Base-by-base conservation (phyloP, 2,329 filamentous ascomycete genomes). In the Colletotrichum horii region DNA sequence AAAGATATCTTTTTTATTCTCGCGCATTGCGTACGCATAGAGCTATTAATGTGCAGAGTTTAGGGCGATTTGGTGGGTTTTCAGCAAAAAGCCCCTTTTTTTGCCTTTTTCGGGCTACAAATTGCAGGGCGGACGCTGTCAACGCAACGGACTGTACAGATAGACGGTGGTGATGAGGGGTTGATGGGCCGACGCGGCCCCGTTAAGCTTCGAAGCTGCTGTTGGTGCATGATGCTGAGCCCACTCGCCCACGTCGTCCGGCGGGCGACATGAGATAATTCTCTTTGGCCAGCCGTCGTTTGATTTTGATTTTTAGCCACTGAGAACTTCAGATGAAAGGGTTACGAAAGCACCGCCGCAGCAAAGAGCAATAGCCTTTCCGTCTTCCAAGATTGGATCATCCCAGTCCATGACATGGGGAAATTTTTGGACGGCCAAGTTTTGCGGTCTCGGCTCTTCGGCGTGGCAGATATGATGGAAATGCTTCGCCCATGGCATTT, bases 171-270 rank as follows among this genome's bases (percentile, higher is more conserved):
- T 38, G 61, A 4, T 69, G 70, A 74, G 64, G 74, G 64, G 69
- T 75, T 48, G 62, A 30, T 60, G 62, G 62, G 73, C 73, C 73
- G 73, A 73, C 24, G 70, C 74, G 74, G 70, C 36, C 64, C 74
- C 74, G 70, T 76, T 74, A 73, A 74, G 74, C 58, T 73, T 73
- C 68, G 70, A 48, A 28, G 43, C 28, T 65, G 74, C 58, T 56
- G 74, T 64, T 43, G 74, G 65, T 69, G 74, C 74, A 76, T 76
- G 70, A 76, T 68, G 70, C 74, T 74, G 74, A 76, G 73, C 74
- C 74, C 48, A 73, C 70, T 73, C 48, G 73, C 58, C 48, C 70
- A 73, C 74, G 70, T 73, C 70, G 74, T 43, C 64, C 56, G 28
- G n/a, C 48, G 60, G 58, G 56, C 48, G 16, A 69, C 58, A 69